Conservation (phyloP, 2,329 filamentous ascomycete genomes). For the Penicillium italicum region DNA sequence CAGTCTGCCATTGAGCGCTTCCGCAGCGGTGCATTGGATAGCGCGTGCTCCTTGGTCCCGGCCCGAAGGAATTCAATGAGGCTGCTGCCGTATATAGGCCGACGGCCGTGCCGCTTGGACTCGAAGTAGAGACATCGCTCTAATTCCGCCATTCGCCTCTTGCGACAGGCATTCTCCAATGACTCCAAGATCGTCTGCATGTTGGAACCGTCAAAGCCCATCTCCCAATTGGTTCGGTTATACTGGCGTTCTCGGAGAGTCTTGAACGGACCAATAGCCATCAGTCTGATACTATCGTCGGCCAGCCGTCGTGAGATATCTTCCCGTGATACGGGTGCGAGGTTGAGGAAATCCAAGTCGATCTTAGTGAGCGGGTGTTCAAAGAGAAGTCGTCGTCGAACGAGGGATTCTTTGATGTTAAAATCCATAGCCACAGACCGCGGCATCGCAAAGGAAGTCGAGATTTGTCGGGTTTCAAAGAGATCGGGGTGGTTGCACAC, state of each 20-base stretch:
- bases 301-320: conserved; percentile 53
- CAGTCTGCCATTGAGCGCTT: conserved; percentile 66
- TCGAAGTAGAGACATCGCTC: conserved; percentile 79
- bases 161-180: conserved; percentile 67
- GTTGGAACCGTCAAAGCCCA: conserved; percentile 62
- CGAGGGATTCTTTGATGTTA: conserved; percentile 65
- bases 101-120: conserved; percentile 71
- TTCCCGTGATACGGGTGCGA: conserved; percentile 71
- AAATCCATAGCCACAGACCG: conserved; percentile 73
- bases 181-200: conserved; percentile 67
- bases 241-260: conserved; percentile 70
- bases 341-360: conserved; percentile 72
- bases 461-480: conserved; percentile 92
- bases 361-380: conserved; percentile 61
- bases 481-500: conserved; percentile 98
- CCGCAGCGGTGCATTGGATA: conserved; percentile 58
- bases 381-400: conserved; percentile 64
- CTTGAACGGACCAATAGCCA: conserved; percentile 65
- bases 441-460: conserved; percentile 91
- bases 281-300: conserved; percentile 60
- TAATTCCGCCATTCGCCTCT: conserved; percentile 70
- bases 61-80: conserved; percentile 73
- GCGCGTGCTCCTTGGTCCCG: conserved; percentile 56
- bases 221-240: conserved; percentile 51
- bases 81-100: conserved; percentile 75